Evolutionary conservation across 2,329 filamentous ascomycete genomes (phyloP).

Genomic region (Thelonectria blattea): DNA sequence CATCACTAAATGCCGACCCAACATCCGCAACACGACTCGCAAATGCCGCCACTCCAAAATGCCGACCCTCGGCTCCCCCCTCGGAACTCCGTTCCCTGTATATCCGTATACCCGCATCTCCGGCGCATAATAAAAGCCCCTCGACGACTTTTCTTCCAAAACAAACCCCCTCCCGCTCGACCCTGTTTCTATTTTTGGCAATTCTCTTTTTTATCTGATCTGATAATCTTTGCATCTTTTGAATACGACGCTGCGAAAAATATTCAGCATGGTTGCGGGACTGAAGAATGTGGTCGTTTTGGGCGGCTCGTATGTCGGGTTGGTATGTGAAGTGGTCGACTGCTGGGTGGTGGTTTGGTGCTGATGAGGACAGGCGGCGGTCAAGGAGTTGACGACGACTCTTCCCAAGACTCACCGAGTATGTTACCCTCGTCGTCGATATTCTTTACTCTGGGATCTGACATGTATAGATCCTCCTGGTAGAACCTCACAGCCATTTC

Average conservation of each 20-base stretch:
- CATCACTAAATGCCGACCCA: neutral
- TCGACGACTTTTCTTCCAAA: neutral
- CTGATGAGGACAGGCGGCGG: slow-evolving; percentile 26
- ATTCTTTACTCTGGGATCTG: neutral
- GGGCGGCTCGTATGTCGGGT: slow-evolving; percentile 37
- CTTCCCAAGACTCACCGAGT: slow-evolving; percentile 34
- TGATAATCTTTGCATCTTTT: neutral
- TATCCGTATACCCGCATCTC: slow-evolving; percentile 19
- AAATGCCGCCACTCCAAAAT: neutral
- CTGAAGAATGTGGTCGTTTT: slow-evolving; percentile 38
- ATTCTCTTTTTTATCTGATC: slow-evolving; percentile 4
- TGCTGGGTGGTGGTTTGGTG: no score
- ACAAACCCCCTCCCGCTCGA: neutral
- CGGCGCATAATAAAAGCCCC: slow-evolving; percentile 12
- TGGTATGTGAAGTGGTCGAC: slow-evolving; percentile 21
- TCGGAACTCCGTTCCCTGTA: slow-evolving; percentile 15
- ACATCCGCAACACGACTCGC: neutral
- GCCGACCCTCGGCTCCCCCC: slow-evolving; percentile 13
- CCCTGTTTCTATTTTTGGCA: slow-evolving; percentile 12
- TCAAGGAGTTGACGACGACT: slow-evolving; percentile 31
- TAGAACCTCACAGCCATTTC: slow-evolving; percentile 60
- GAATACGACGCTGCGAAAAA: neutral
- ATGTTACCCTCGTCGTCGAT: neutral
- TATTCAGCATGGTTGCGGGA: slow-evolving; percentile 24
- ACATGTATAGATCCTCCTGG: slow-evolving; percentile 45